Evolutionary conservation across 2,329 filamentous ascomycete genomes (phyloP), one percentile per base, ranked within the genome.

Genomic region (Ambrosiella cleistominuta): DNA sequence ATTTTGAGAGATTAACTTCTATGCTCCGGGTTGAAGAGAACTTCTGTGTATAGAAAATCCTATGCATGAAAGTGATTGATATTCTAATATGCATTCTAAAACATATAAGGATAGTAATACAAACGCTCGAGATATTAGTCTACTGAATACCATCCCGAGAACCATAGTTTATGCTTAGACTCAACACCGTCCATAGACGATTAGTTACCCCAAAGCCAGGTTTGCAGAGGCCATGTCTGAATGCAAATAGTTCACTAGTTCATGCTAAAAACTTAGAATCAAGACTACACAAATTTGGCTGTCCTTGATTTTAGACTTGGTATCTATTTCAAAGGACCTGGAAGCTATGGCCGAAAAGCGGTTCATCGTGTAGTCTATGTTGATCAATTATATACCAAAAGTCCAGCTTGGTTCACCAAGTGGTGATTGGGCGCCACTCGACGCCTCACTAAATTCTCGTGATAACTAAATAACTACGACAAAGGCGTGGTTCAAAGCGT

Each of bases 51-150:
- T 37, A 52, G 7, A 52, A 35, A 12, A 35, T 17, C 11, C 47
- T 5, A 36, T 52, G 50, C 50, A 52, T 52, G 50, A 52, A 52
- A n/a, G 27, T 27, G 27, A 52, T 7, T n/a, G 38, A 36, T n/a
- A 52, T 35, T 38, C 50, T 15, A n/a, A 11, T 52, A 52, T 52
- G 50, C 50, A 52, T 35, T 52, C 50, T 52, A 27, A 52, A 52
- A 52, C 50, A 36, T 35, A 15, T 15, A 36, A 15, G 19, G 50
- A 27, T n/a, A 15, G 17, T n/a, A 12, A n/a, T 27, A 52, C 50
- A 52, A 52, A 52, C 50, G 38, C 36, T 27, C 3, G 27, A 27
- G 27, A 27, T 27, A 27, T 27, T 27, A 3, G 27, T 27, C 27
- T 27, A 27, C 27, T 27, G 27, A 27, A 27, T 27, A 27, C 6